phyloP scores from a whole-genome alignment of 352 stramenopile genomes.

The Globisporangium uncinulatum region DNA sequence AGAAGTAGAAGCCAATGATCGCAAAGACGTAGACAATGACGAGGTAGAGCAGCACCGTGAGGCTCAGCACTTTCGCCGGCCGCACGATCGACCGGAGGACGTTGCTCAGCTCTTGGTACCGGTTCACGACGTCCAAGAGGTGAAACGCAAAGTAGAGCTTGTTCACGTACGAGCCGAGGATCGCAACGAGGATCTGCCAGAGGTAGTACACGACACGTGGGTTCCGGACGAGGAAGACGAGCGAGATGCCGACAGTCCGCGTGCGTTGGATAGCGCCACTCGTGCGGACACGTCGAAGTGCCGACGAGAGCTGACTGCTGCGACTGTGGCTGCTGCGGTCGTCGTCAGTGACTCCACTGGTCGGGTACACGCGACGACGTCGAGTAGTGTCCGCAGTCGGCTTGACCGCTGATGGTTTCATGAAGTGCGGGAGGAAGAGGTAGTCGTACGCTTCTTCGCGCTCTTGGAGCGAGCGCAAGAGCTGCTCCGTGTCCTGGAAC shows the following conservation, averaged over 20 bases:
- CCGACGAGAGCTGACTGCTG: neutral
- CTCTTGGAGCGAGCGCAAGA: constrained; percentile 49
- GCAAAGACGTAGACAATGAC: constrained; percentile 74
- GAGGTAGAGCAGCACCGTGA: constrained; percentile 64
- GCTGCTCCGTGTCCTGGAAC: constrained; percentile 58
- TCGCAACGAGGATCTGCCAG: constrained; percentile 49
- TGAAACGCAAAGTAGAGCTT: constrained; percentile 79
- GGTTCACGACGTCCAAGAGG: constrained; percentile 68
- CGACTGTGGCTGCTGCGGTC: neutral
- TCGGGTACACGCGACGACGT: neutral
- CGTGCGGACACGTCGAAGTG: neutral
- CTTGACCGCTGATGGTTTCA: constrained; percentile 1
- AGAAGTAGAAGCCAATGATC: constrained; percentile 68
- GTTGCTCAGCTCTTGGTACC: constrained; percentile 71
- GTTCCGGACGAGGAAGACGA: constrained; percentile 46
- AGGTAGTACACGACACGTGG: constrained; percentile 53
- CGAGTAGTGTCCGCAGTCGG: neutral
- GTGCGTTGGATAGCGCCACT: constrained; percentile 7
- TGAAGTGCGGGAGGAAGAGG: constrained; percentile 31
- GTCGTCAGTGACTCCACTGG: neutral
- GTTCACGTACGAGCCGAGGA: constrained; percentile 59
- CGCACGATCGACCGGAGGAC: constrained; percentile 58
- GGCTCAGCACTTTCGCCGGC: constrained; percentile 46
- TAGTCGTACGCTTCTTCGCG: constrained; percentile 66
- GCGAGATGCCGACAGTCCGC: constrained; percentile 30